phyloP scores from a whole-genome alignment of 2,329 filamentous ascomycete genomes.

The Exophiala calicioides region DNA sequence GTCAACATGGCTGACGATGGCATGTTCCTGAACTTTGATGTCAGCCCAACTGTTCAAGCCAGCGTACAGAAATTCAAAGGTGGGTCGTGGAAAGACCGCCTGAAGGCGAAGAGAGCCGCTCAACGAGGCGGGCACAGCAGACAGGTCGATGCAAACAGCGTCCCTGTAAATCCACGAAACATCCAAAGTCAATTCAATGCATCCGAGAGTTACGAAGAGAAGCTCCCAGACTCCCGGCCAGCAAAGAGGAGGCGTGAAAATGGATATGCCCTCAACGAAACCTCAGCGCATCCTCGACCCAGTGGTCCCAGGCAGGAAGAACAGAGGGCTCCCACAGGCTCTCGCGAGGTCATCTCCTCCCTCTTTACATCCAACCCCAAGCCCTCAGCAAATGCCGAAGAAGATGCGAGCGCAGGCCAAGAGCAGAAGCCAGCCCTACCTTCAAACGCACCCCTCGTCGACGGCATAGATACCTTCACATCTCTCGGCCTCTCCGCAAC shows the following conservation, averaged over 20 bases:
- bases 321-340: conserved; percentile 15
- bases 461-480: conserved; percentile 82
- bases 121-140: conserved; percentile 51
- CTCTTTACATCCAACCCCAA: conserved; percentile 90
- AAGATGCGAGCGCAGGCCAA: conserved; percentile 40
- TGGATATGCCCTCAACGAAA: conserved; percentile 38
- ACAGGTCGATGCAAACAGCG: conserved; percentile 15
- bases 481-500: conserved; percentile 78
- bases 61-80: conserved; percentile 70
- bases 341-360: conserved; percentile 76
- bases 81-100: conserved; percentile 88
- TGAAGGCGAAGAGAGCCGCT: conserved; percentile 72
- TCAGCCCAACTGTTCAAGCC: conserved; percentile 66
- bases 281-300: conserved; percentile 8
- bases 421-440: conserved; percentile 62
- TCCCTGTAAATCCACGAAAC: conserved; percentile 11
- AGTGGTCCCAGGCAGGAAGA: conserved; percentile 12
- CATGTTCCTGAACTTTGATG: conserved; percentile 88
- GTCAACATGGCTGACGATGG: conserved; percentile 75
- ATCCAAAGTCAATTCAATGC: background rate
- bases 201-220: conserved; percentile 36
- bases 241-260: conserved; percentile 45
- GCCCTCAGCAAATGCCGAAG: conserved; percentile 49
- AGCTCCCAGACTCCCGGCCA: conserved; percentile 35
- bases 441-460: conserved; percentile 85